Conservation (phyloP, 2,329 filamentous ascomycete genomes). For the Fusarium tuaranense region DNA sequence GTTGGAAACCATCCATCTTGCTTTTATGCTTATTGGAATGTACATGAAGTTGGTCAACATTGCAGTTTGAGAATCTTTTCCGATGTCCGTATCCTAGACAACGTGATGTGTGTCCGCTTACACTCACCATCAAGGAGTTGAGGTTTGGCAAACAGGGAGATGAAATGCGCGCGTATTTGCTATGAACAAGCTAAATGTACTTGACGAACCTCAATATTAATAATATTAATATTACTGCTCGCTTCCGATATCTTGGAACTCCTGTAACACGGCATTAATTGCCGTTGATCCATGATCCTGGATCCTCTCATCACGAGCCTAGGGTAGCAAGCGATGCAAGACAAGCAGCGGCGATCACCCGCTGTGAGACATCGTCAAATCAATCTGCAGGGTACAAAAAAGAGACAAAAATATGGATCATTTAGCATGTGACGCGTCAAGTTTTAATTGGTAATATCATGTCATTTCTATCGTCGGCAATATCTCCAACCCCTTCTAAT, state of each 20-base stretch:
- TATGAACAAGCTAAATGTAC: background rate
- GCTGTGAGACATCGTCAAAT: background rate
- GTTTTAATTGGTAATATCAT: background rate
- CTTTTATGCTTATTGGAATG: background rate
- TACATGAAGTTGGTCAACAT: background rate
- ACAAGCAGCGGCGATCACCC: background rate
- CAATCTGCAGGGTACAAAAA: background rate
- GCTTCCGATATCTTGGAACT: background rate
- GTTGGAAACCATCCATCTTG: background rate
- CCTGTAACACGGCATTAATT: background rate
- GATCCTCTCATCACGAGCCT: background rate
- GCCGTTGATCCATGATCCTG: background rate
- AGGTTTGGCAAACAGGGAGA: background rate
- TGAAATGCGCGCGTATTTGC: background rate
- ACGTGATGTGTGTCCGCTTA: background rate
- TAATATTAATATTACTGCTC: background rate
- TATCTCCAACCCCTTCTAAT: background rate
- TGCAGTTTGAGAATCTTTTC: background rate
- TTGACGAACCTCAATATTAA: background rate
- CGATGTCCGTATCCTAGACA: background rate
- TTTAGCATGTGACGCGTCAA: background rate
- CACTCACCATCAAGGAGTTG: background rate
- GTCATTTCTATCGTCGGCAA: background rate
- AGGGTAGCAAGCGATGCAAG: background rate
- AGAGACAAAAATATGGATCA: background rate